These are phyloP conservation scores for Clitocybe nebularis DNA, from an alignment of 1,284 basidiomycete species.

Conservation along the genomic window DNA sequence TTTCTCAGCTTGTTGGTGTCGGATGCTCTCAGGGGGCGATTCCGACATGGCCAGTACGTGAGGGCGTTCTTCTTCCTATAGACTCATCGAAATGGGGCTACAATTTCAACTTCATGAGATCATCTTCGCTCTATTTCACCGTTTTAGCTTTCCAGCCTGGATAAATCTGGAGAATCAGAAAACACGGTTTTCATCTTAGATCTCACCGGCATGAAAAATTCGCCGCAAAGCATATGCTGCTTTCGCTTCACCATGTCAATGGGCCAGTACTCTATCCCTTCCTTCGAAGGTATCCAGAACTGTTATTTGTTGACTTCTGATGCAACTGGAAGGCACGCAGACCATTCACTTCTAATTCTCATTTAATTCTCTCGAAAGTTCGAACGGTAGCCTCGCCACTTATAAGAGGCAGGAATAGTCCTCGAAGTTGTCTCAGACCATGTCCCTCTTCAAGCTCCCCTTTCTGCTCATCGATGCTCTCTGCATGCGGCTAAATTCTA, in stretches of 20 bases:
- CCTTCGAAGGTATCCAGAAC: conserved; percentile 4
- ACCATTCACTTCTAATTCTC: not conserved
- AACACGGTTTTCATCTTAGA: conserved; percentile 13
- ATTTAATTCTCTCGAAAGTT: not conserved
- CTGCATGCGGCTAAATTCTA: conserved; percentile 24
- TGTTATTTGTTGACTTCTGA: conserved; percentile 1
- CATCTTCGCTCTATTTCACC: not conserved
- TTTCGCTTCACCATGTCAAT: conserved; percentile 2
- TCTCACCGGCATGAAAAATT: conserved; percentile 14
- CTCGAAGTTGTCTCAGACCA: not conserved
- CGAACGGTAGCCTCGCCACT: no score
- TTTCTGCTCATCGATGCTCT: conserved; percentile 22
- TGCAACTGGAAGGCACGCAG: no score
- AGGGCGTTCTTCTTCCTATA: not conserved
- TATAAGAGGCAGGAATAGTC: no score
- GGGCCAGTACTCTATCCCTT: not conserved
- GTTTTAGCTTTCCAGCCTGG: not conserved
- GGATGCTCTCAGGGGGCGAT: not conserved
- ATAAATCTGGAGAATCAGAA: conserved; percentile 2
- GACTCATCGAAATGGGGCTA: not conserved
- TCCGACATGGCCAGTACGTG: no score
- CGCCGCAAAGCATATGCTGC: conserved; percentile 15
- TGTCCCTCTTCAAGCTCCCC: conserved; percentile 23
- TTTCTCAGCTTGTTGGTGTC: not conserved
- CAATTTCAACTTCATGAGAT: not conserved